Base-by-base conservation (phyloP, 352 stramenopile genomes). In the Phytopythium oedochilum region DNA sequence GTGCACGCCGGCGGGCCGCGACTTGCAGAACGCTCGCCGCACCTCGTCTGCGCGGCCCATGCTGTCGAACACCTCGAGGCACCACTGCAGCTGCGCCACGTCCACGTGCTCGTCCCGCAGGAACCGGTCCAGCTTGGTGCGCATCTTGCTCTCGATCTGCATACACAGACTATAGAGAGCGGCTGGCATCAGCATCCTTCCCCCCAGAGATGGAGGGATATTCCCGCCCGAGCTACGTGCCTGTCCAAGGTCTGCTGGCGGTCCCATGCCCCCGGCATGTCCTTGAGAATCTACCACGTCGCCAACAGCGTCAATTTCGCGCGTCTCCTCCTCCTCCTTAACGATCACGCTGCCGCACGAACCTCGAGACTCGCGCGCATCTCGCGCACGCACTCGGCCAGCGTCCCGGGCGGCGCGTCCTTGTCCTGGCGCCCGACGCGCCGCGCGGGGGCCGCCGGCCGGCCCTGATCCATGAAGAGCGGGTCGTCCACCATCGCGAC, bases 311-410 rank as follows among this genome's bases (percentile, higher is more conserved):
- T 23, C 28, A 2, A n/a, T 44, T 23, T n/a, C n/a, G n/a, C n/a
- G n/a, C n/a, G n/a, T n/a, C n/a, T n/a, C 11, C 12, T 39, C 17
- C 11, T 20, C 3, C 14, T 3, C n/a, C 3, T 29, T n/a, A 15
- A 34, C 53, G 48, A 29, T 48, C 22, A 26, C 25, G 10, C 35
- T 12, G 8, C 15, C 28, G 12, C 47, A 32, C 38, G 18, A 9
- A 88, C 68, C 49, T 78, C 66, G 34, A 90, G 64, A 65, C 80
- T 90, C 40, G 55, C 59, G 31, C 63, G 73, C 80, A 90, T 88
- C 61, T 90, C 75, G 17, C 52, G 55, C 35, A 90, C 71, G 23
- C 78, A 73, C 12, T 78, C 61, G 0, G 77, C 66, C 26, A 89
- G 67, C 25, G 70, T 52, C 34, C 61, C 47, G 5, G 38, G 31